A percentile compares a stretch with the other conserved stretches of the same genome.
These are phyloP conservation scores for Balamuthia mandrillaris DNA, from an alignment of 208 protist species.

Conservation along the genomic window DNA sequence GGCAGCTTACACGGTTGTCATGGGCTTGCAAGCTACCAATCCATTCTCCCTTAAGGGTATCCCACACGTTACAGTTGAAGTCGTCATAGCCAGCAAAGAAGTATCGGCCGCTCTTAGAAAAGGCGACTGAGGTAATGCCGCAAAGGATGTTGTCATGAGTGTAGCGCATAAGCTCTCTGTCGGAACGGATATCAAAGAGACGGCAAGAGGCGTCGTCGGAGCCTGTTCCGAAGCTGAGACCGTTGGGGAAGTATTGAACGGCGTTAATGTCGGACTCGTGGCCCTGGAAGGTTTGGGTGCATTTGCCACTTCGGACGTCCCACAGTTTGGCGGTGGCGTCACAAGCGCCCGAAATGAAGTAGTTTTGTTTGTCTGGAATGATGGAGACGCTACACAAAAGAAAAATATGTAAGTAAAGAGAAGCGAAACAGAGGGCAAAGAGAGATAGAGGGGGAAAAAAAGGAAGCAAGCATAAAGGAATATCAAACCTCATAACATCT, in stretches of 20 bases:
- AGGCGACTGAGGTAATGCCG: constrained; percentile 80
- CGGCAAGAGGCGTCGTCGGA: constrained; percentile 80
- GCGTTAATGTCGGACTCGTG: constrained; percentile 77
- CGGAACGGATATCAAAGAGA: constrained; percentile 82
- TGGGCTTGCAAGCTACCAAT: constrained; percentile 71
- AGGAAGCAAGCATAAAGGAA: neutral
- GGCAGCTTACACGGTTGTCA: constrained; percentile 79
- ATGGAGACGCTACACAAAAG: constrained; percentile 46
- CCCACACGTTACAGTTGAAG: constrained; percentile 82
- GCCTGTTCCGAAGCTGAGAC: constrained; percentile 75
- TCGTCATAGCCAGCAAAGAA: constrained; percentile 84
- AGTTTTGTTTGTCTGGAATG: constrained; percentile 63
- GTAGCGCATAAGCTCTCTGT: constrained; percentile 76
- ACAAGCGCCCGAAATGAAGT: constrained; percentile 80
- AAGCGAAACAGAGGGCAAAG: neutral
- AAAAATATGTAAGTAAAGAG: neutral
- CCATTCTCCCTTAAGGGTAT: constrained; percentile 76
- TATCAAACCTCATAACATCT: constrained; percentile 75
- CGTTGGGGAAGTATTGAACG: constrained; percentile 75
- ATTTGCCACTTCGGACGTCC: constrained; percentile 74
- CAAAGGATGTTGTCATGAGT: constrained; percentile 74
- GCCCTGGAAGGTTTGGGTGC: constrained; percentile 77
- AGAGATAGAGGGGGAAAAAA: neutral
- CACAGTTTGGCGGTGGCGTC: constrained; percentile 79
- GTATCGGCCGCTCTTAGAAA: constrained; percentile 66